A percentile compares a stretch with the other conserved stretches of the same genome.
Conservation (phyloP, 139 green algal genomes). For the Chlorella sp. region DNA sequence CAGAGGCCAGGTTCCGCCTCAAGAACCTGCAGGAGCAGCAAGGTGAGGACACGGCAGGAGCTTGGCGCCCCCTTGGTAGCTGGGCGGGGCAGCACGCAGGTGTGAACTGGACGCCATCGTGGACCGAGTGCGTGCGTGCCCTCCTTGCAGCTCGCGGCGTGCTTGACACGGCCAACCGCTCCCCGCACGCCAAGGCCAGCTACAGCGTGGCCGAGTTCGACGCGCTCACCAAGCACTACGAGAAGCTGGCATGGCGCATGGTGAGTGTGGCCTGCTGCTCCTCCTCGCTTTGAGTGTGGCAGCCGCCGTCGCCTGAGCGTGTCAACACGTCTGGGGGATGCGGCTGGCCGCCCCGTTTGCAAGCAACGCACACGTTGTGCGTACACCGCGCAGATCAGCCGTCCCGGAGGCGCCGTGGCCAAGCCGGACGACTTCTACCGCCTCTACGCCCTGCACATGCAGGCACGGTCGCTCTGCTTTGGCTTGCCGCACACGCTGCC, state of each 20-base stretch:
- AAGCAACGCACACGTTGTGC: too few relatives aligned
- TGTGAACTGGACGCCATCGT: too few relatives aligned
- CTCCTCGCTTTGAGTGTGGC: background rate
- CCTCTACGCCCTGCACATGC: slow-evolving; percentile 61
- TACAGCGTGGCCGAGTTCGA: slow-evolving; percentile 70
- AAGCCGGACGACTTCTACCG: slow-evolving; percentile 79
- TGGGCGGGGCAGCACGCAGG: too few relatives aligned
- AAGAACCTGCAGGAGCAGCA: too few relatives aligned
- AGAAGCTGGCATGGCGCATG: slow-evolving; percentile 87
- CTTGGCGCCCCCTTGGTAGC: too few relatives aligned
- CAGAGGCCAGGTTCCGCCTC: too few relatives aligned
- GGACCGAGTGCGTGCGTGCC: too few relatives aligned
- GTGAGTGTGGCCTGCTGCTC: slow-evolving; percentile 25
- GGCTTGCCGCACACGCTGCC: background rate
- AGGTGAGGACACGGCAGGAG: too few relatives aligned
- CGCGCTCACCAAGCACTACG: slow-evolving; percentile 41
- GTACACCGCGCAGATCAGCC: slow-evolving; percentile 32
- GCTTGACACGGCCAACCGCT: slow-evolving; percentile 34
- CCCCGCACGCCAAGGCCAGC: slow-evolving; percentile 56
- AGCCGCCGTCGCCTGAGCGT: too few relatives aligned
- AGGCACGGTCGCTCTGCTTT: slow-evolving; percentile 20
- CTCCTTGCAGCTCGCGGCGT: too few relatives aligned
- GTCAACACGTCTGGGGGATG: too few relatives aligned
- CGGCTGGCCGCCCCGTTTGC: too few relatives aligned
- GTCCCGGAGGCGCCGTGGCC: slow-evolving; percentile 82